These are phyloP conservation scores for Yarrowia sp. DNA, from an alignment of 805 yeast species.

Conservation along the genomic window DNA sequence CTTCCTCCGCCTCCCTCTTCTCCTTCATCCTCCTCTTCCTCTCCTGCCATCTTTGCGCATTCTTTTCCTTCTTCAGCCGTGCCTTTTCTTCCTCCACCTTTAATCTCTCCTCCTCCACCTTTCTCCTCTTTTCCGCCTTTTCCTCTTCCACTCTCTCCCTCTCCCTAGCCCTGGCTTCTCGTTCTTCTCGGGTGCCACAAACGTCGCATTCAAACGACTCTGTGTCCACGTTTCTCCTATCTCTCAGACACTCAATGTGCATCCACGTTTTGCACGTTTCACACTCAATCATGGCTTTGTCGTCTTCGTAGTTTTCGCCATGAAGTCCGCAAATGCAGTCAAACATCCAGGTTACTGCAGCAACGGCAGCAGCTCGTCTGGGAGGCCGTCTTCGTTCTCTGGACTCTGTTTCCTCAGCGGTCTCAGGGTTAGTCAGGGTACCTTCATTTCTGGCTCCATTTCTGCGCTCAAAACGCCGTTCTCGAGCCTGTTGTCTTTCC, in stretches of 20 bases:
- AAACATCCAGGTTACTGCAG: conserved; percentile 37
- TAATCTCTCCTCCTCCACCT: not conserved
- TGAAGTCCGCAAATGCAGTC: conserved; percentile 43
- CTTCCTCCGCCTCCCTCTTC: not conserved
- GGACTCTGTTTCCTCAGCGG: not conserved
- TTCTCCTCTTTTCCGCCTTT: not conserved
- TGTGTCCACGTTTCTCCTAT: conserved; percentile 19
- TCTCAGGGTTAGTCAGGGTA: too few species aligned
- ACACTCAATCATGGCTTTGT: conserved; percentile 39
- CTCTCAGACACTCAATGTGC: conserved; percentile 40
- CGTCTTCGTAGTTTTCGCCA: conserved; percentile 43
- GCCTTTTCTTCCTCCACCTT: conserved; percentile 20
- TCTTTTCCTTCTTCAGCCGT: conserved; percentile 25
- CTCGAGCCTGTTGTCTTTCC: conserved; percentile 26
- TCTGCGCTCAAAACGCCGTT: conserved; percentile 23
- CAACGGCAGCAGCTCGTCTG: conserved; percentile 15
- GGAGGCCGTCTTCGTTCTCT: not conserved
- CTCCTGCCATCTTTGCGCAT: conserved; percentile 14
- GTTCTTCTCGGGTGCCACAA: conserved; percentile 5
- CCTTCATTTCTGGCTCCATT: too few species aligned
- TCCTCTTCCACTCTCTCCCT: not conserved
- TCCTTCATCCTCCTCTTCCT: not conserved
- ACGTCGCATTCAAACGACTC: conserved; percentile 20
- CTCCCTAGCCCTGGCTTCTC: conserved; percentile 21
- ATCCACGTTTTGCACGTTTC: conserved; percentile 43